These are phyloP conservation scores for Fraxinus excelsior DNA, from an alignment of 257 asterid species.

Conservation along the genomic window DNA sequence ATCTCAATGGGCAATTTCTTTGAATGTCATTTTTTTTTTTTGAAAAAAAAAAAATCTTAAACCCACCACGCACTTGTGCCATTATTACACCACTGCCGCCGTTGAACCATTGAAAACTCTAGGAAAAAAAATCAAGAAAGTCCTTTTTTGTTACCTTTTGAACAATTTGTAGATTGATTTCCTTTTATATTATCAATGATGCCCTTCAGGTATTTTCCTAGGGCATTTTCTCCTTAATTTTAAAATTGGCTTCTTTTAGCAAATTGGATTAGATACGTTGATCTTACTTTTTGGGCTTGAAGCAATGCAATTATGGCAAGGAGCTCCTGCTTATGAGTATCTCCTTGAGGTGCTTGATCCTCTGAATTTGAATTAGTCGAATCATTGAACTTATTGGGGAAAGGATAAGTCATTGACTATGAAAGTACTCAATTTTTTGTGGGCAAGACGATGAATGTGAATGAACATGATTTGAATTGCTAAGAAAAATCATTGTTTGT, in stretches of 20 bases:
- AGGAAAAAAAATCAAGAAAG: too few species aligned
- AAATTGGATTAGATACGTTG: constrained; percentile 65
- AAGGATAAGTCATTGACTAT: constrained; percentile 36
- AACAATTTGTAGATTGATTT: too few species aligned
- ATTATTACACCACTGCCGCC: too few species aligned
- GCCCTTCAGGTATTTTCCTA: constrained; percentile 38
- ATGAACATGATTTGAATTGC: constrained; percentile 57
- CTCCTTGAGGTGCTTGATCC: constrained; percentile 57
- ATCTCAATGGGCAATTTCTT: too few species aligned
- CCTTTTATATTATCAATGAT: too few species aligned
- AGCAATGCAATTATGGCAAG: constrained; percentile 82
- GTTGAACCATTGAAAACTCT: too few species aligned
- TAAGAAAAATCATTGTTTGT: constrained; percentile 57
- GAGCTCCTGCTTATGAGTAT: constrained; percentile 65
- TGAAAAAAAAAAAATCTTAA: too few species aligned
- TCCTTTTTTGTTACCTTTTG: too few species aligned
- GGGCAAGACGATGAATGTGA: constrained; percentile 37
- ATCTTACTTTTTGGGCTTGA: constrained; percentile 81
- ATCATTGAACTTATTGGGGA: constrained; percentile 44
- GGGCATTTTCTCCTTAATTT: constrained; percentile 89
- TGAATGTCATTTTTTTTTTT: too few species aligned
- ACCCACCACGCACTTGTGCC: too few species aligned
- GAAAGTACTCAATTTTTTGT: constrained; percentile 31
- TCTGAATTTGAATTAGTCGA: constrained; percentile 53
- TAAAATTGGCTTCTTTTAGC: constrained; percentile 90